Base-by-base conservation (phyloP, 441 rosid genomes). In the Aquilaria agallochum region DNA sequence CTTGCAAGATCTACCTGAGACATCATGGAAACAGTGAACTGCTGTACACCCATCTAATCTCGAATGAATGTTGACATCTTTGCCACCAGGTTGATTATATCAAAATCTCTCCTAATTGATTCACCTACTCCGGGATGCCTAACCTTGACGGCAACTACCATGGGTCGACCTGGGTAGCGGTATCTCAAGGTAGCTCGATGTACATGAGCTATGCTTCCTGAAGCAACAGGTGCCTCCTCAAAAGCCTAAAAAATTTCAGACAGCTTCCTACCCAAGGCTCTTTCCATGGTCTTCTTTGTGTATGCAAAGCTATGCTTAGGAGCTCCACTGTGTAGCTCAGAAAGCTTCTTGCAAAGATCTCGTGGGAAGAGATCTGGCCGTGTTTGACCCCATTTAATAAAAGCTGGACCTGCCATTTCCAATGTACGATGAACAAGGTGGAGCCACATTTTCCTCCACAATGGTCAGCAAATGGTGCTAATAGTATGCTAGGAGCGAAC, bases 121-220 rank as follows among this genome's bases (percentile, higher is more conserved):
- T 92, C 97, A 53, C 97, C 97, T 52, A 88, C 98, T 69, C 97
- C 97, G 0, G 98, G 98, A 78, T 92, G 97, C 69, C 98, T 86
- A 74, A 88, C 98, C 80, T 92, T 92, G 9, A 92, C 96, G 68
- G 98, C 97, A 76, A 92, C 98, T 59, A 80, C 68, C 52, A 80
- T 78, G 52, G 95, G 86, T 68, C 86, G 84, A 62, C 95, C 96
- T 50, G 96, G 97, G 66, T 87, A 92, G 53, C 77, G 79, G 78
- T 63, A 88, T 74, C 79, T 87, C 79, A 92, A 75, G 62, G 15
- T 15, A 15, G 15, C 15, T 15, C 15, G 15, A 15, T 15, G 15
- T 15, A 15, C 15, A 0, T 15, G 15, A 15, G 92, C 98, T 70
- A 92, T 90, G 68, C 98, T 92, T 62, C 98, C 97, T 10, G 98